Evolutionary conservation across 768 basidiomycete species (phyloP).

Genomic region (Termitomyces sp.): DNA sequence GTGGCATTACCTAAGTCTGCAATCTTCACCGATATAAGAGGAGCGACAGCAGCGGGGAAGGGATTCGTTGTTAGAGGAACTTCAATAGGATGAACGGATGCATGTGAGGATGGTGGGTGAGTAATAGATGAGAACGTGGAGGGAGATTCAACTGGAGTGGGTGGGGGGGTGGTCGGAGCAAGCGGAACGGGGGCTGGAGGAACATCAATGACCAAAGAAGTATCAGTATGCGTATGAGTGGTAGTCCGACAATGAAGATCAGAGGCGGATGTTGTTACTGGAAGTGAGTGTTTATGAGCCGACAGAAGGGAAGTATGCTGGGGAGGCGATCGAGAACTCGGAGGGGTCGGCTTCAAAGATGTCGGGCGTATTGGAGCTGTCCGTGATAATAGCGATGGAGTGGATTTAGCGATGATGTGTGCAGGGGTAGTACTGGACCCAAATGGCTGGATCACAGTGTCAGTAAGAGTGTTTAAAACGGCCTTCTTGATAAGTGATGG

Average conservation of each 20-base stretch:
- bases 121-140: constrained; percentile 19
- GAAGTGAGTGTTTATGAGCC: constrained; percentile 35
- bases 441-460: constrained; percentile 14
- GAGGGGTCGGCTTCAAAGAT: constrained; percentile 23
- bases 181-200: constrained; percentile 20
- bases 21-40: constrained; percentile 82
- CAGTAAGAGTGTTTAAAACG: constrained; percentile 19
- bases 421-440: constrained; percentile 11
- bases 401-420: constrained; percentile 24
- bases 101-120: constrained; percentile 13
- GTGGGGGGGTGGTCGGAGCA: constrained; percentile 31
- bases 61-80: constrained; percentile 21
- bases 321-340: constrained; percentile 33
- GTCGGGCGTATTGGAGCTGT: constrained; percentile 48
- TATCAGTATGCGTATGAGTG: constrained; percentile 16
- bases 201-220: constrained; percentile 5
- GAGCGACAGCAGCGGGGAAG: constrained; percentile 19
- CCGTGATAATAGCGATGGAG: constrained; percentile 59
- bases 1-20: constrained; percentile 95
- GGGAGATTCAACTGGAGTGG: constrained; percentile 34
- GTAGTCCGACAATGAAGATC: constrained; percentile 13
- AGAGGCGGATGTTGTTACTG: constrained; percentile 26
- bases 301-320: constrained; percentile 39
- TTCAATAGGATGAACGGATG: constrained; percentile 16
- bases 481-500: constrained; percentile 25